Evolutionary conservation across 495 filamentous ascomycete genomes (phyloP).

Genomic region (Penicillium daleae): DNA sequence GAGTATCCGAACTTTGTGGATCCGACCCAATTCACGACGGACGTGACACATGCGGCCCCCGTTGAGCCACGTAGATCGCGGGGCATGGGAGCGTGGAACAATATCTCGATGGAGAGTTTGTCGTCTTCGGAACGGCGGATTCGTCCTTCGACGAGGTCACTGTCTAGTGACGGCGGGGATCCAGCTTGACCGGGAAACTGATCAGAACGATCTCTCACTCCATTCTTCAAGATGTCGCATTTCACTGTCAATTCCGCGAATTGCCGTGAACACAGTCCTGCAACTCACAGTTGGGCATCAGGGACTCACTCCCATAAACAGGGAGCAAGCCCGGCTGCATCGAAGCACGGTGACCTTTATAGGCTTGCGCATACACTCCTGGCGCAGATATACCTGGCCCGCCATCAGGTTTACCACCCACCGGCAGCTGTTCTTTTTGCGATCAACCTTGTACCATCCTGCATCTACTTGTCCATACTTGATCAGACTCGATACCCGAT

Average conservation of each 20-base stretch:
- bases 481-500: background rate
- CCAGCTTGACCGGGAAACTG: constrained; percentile 19
- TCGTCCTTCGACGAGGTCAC: constrained; percentile 25
- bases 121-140: constrained; percentile 32
- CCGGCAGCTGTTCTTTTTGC: background rate
- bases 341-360: background rate
- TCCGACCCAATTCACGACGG: constrained; percentile 39
- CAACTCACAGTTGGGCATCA: background rate
- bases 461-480: background rate
- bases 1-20: constrained; percentile 46
- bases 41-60: constrained; percentile 44
- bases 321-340: background rate
- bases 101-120: constrained; percentile 42
- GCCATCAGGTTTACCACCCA: too few species aligned
- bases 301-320: background rate
- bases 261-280: background rate
- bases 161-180: constrained; percentile 19
- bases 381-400: too few species aligned
- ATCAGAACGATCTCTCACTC: background rate
- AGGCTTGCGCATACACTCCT: background rate
- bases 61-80: constrained; percentile 16
- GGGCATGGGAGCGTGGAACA: constrained; percentile 30
- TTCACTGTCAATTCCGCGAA: background rate
- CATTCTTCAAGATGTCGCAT: background rate
- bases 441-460: background rate